Conservation (phyloP, 2,329 filamentous ascomycete genomes). For the Chalara sp. region DNA sequence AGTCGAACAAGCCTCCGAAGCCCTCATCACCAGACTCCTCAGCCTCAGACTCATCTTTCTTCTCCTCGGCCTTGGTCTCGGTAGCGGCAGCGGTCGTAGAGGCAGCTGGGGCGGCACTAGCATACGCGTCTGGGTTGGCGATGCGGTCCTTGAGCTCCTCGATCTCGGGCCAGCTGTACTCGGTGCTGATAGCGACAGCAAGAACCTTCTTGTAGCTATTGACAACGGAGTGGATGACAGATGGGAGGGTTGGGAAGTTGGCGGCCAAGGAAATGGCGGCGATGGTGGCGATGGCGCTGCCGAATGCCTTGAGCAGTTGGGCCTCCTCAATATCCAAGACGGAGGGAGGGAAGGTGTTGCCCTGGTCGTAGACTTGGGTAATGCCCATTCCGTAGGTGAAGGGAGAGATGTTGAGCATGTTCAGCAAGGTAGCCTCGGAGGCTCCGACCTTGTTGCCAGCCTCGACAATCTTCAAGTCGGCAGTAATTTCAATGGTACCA, state of each 20-base stretch:
- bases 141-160: constrained; percentile 99
- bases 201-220: constrained; percentile 98
- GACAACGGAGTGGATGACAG: constrained; percentile 91
- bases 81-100: constrained; percentile 45
- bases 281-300: constrained; percentile 76
- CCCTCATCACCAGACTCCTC: constrained; percentile 49
- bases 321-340: constrained; percentile 94
- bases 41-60: constrained; percentile 60
- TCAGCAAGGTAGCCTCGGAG: constrained; percentile 96
- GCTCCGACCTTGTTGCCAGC: constrained; percentile 89
- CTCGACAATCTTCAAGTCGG: constrained; percentile 96
- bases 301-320: constrained; percentile 82
- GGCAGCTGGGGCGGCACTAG: constrained; percentile 68
- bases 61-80: constrained; percentile 47
- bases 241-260: constrained; percentile 94
- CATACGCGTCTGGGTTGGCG: constrained; percentile 96
- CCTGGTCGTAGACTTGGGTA: constrained; percentile 92
- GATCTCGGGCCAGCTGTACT: constrained; percentile 92
- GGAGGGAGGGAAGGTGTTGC: constrained; percentile 78
- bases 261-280: constrained; percentile 84
- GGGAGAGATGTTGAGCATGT: constrained; percentile 99
- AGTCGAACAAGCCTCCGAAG: constrained; percentile 77
- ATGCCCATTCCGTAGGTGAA: constrained; percentile 99
- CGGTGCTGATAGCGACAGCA: constrained; percentile 82
- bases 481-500: constrained; percentile 99